These are phyloP conservation scores for Paracoccidioides lutzii DNA, from an alignment of 2,329 filamentous ascomycete genomes.

Conservation along the genomic window DNA sequence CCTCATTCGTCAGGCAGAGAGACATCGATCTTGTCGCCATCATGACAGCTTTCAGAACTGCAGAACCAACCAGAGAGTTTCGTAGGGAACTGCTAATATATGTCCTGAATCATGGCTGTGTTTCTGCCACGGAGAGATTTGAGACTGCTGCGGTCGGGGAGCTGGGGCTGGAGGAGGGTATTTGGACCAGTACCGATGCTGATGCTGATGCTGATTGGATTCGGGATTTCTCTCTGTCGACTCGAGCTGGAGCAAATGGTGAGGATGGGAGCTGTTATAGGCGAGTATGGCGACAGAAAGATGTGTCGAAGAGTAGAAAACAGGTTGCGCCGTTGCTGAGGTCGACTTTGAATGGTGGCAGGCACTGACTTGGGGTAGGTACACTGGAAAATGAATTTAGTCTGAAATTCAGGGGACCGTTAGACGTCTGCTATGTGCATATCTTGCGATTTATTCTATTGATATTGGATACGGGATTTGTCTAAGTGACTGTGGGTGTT, in stretches of 20 bases:
- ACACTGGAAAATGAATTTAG: neutral
- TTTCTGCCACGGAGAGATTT: constrained; percentile 34
- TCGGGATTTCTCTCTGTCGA: constrained; percentile 11
- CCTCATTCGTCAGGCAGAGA: constrained; percentile 34
- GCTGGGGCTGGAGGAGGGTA: constrained; percentile 30
- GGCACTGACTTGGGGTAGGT: neutral
- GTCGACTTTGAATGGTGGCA: constrained; percentile 20
- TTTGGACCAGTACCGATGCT: constrained; percentile 3
- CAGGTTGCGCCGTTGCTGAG: constrained; percentile 49
- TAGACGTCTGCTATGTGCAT: no score
- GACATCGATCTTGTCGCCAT: constrained; percentile 42
- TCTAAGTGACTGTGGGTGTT: no score
- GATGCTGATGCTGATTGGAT: no score
- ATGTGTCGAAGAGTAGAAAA: constrained; percentile 48
- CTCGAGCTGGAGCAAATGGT: constrained; percentile 8
- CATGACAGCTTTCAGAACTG: constrained; percentile 45
- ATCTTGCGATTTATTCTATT: no score
- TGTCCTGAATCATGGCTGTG: constrained; percentile 29
- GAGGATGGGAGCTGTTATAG: constrained; percentile 24
- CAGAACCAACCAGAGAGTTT: constrained; percentile 30
- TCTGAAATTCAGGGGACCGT: neutral
- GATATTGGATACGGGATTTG: no score
- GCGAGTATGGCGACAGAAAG: constrained; percentile 43
- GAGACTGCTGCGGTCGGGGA: constrained; percentile 29
- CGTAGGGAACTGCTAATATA: constrained; percentile 41